These are phyloP conservation scores for Aspergillus sp. DNA, from an alignment of 2,329 filamentous ascomycete genomes.

Conservation along the genomic window DNA sequence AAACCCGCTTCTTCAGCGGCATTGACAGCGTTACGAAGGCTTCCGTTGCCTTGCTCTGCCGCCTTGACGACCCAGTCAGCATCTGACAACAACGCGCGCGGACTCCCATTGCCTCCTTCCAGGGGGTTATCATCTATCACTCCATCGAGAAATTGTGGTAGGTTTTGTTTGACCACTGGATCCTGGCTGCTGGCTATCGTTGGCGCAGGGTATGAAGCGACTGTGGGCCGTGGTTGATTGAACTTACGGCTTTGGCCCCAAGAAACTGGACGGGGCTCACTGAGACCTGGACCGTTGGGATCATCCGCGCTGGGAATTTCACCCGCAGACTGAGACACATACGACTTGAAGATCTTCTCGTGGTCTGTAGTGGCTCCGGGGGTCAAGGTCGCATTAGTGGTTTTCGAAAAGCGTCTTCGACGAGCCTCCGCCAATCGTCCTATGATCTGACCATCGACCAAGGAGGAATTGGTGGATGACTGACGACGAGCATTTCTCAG, in stretches of 20 bases:
- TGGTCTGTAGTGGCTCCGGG: conserved; percentile 34
- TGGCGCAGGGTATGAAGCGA: conserved; percentile 64
- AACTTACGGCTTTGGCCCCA: conserved; percentile 62
- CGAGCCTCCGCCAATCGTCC: conserved; percentile 17
- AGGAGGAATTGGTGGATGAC: conserved; percentile 17
- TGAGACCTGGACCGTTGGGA: conserved; percentile 32
- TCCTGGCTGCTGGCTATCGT: conserved; percentile 56
- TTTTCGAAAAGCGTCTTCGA: conserved; percentile 12
- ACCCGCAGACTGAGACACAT: conserved; percentile 19
- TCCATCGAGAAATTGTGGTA: conserved; percentile 12
- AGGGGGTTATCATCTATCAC: conserved; percentile 5
- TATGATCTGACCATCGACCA: conserved; percentile 17
- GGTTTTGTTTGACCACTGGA: conserved; percentile 16
- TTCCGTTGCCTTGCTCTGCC: conserved; percentile 85
- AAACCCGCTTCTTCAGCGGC: conserved; percentile 65
- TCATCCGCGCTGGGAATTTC: conserved; percentile 24
- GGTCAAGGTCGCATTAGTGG: conserved; percentile 22
- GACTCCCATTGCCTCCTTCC: conserved; percentile 49
- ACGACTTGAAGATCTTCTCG: conserved; percentile 33
- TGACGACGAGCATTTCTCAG: conserved; percentile 14
- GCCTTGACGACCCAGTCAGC: conserved; percentile 74
- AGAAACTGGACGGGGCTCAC: conserved; percentile 65
- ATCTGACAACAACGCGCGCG: conserved; percentile 55
- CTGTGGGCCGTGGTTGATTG: conserved; percentile 73
- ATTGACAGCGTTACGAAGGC: conserved; percentile 76